Conservation (phyloP, 2,329 filamentous ascomycete genomes). For the Fusarium napiforme region DNA sequence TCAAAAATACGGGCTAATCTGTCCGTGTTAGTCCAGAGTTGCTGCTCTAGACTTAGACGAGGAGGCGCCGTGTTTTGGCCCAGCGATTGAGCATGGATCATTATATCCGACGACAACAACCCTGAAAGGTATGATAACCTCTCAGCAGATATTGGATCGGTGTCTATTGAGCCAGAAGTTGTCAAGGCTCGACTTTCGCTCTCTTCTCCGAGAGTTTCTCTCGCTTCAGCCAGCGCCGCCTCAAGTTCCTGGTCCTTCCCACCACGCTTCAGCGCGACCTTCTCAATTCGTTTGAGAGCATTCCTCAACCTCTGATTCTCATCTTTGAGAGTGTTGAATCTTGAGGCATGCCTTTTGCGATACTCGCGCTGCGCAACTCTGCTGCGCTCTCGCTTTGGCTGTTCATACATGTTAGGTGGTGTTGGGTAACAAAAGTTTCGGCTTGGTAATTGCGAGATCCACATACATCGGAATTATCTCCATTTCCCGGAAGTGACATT, state of each 20-base stretch:
- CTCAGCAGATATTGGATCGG: neutral
- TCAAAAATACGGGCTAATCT: conserved; percentile 40
- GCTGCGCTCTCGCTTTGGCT: conserved; percentile 44
- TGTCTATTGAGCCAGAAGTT: neutral
- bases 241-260: conserved; percentile 25
- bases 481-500: conserved; percentile 32
- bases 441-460: conserved; percentile 32
- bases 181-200: neutral
- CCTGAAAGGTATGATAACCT: neutral
- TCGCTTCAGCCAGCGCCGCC: conserved; percentile 29
- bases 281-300: conserved; percentile 35
- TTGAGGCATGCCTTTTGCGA: conserved; percentile 42
- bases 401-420: neutral
- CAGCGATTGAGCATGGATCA: neutral
- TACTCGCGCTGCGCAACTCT: conserved; percentile 43
- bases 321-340: conserved; percentile 41
- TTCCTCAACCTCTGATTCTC: conserved; percentile 41
- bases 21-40: conserved; percentile 40
- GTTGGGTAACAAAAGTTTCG: neutral
- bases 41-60: conserved; percentile 5
- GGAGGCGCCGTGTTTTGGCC: neutral
- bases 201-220: conserved; percentile 12
- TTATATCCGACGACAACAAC: neutral
- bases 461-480: conserved; percentile 29
- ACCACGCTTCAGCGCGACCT: conserved; percentile 17